phyloP scores from a whole-genome alignment of 257 asterid genomes.

The Salvia hispanica region DNA sequence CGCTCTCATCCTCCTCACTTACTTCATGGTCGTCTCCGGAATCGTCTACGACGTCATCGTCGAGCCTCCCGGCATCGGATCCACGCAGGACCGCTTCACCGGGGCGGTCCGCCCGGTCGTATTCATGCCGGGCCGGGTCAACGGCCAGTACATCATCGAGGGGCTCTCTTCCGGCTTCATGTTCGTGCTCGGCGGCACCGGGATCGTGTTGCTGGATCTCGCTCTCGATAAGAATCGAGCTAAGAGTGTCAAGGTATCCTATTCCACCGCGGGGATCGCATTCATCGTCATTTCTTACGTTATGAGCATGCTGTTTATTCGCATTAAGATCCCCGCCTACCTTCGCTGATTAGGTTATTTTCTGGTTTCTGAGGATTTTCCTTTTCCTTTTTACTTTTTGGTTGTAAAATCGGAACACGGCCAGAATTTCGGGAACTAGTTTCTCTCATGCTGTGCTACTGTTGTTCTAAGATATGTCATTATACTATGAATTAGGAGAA shows the following conservation, averaged over 20 bases:
- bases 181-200: constrained; percentile 90
- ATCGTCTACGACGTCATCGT: constrained; percentile 92
- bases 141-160: constrained; percentile 92
- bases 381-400: background rate
- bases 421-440: constrained; percentile 2
- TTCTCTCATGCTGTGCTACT: background rate
- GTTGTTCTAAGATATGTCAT: constrained; percentile 24
- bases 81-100: constrained; percentile 76
- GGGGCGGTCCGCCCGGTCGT: constrained; percentile 88
- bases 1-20: constrained; percentile 78
- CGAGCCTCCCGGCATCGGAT: constrained; percentile 97
- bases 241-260: constrained; percentile 79
- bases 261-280: constrained; percentile 71
- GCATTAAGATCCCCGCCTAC: constrained; percentile 90
- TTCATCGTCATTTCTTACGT: constrained; percentile 77
- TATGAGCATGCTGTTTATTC: constrained; percentile 89
- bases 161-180: constrained; percentile 92
- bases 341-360: constrained; percentile 53
- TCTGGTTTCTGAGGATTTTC: background rate
- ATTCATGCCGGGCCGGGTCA: constrained; percentile 85
- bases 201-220: constrained; percentile 82
- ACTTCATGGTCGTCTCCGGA: constrained; percentile 97
- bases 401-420: constrained; percentile 14
- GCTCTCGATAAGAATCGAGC: constrained; percentile 82
- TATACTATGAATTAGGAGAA: constrained; percentile 21